Evolutionary conservation across 2,329 filamentous ascomycete genomes (phyloP).

Genomic region (Penicillium sp.): DNA sequence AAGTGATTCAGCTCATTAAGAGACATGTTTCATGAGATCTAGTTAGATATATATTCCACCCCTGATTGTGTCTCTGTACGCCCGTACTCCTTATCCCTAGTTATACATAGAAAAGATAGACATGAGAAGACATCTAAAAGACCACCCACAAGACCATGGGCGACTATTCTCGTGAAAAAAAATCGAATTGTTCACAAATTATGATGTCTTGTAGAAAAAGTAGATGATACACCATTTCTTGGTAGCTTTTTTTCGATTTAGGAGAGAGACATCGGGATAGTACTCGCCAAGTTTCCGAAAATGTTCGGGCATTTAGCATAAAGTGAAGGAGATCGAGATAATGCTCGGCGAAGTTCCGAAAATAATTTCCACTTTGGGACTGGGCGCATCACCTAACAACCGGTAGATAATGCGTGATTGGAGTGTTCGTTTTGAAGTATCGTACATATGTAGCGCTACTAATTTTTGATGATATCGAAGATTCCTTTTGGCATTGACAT

Average conservation of each 20-base stretch:
- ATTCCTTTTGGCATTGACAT: background rate
- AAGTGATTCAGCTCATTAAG: background rate
- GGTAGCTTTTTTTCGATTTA: background rate
- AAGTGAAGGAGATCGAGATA: background rate
- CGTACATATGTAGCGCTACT: background rate
- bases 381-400: background rate
- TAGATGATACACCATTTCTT: background rate
- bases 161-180: no score
- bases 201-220: background rate
- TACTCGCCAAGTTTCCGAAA: background rate
- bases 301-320: background rate
- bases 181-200: background rate
- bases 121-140: no score
- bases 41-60: background rate
- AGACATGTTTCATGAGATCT: background rate
- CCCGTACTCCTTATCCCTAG: background rate
- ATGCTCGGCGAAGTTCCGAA: background rate
- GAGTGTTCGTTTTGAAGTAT: background rate
- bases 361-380: background rate
- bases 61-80: background rate
- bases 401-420: background rate
- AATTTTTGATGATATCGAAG: background rate
- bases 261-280: background rate
- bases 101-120: no score
- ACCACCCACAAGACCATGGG: no score